Conservation (phyloP, 2,329 filamentous ascomycete genomes). For the Lasiodiplodia sp. region DNA sequence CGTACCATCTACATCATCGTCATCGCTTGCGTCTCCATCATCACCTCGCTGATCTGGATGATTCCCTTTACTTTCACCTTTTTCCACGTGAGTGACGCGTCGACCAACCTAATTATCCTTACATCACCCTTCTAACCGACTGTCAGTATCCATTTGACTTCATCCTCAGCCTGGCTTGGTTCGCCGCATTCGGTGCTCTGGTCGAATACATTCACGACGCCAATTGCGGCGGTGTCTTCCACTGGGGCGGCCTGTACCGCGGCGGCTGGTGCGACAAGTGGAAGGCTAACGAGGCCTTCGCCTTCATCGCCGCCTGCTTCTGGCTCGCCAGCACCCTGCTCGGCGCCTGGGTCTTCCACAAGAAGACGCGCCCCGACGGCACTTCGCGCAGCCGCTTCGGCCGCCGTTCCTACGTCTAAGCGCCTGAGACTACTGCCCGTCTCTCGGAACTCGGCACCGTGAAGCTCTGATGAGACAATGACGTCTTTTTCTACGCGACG, state of each 20-base stretch:
- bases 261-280: slow-evolving; percentile 68
- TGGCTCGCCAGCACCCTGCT: slow-evolving; percentile 72
- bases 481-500: background rate
- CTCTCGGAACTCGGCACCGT: slow-evolving; percentile 12
- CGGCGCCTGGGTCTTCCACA: slow-evolving; percentile 34
- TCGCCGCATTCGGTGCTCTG: slow-evolving; percentile 69
- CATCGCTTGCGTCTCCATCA: slow-evolving; percentile 71
- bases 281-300: slow-evolving; percentile 75
- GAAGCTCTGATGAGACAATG: slow-evolving; percentile 11
- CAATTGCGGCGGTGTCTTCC: slow-evolving; percentile 41
- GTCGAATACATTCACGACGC: slow-evolving; percentile 39
- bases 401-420: slow-evolving; percentile 33
- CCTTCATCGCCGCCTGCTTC: slow-evolving; percentile 73
- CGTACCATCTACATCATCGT: slow-evolving; percentile 80
- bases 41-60: slow-evolving; percentile 75
- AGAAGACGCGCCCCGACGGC: slow-evolving; percentile 31
- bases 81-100: slow-evolving; percentile 52
- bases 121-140: background rate
- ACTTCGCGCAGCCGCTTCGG: slow-evolving; percentile 31
- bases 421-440: background rate
- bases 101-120: too few species aligned
- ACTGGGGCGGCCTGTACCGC: slow-evolving; percentile 63
- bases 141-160: slow-evolving; percentile 70
- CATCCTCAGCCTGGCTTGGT: slow-evolving; percentile 73
- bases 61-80: slow-evolving; percentile 74